Percentiles rank a stretch among this genome's conserved stretches.
phyloP scores from a whole-genome alignment of 2,329 filamentous ascomycete genomes.

The Endocalyx cinctus region DNA sequence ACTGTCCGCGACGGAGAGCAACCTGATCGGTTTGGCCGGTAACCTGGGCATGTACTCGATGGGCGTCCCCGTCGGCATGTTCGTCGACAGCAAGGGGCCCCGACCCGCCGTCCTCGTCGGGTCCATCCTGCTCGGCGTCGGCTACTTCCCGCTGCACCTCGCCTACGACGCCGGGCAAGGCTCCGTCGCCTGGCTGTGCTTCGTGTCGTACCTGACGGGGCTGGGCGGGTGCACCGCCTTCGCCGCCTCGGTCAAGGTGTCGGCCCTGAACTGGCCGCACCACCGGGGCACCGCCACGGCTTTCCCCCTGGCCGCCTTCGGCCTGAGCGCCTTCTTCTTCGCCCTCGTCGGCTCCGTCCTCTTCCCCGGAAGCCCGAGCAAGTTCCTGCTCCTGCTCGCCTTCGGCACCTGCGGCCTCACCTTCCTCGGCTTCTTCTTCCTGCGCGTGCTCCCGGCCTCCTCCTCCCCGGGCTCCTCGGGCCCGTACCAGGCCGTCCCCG shows the following conservation, averaged over 20 bases:
- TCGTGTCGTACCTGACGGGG: slow-evolving; percentile 83
- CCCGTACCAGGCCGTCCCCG: slow-evolving; percentile 54
- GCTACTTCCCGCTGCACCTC: slow-evolving; percentile 80
- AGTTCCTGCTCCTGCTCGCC: slow-evolving; percentile 75
- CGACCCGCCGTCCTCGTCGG: slow-evolving; percentile 74
- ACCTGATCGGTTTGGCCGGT: slow-evolving; percentile 81
- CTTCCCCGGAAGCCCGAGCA: slow-evolving; percentile 78
- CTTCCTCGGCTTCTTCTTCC: slow-evolving; percentile 76
- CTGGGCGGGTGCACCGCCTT: slow-evolving; percentile 91
- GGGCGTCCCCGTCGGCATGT: slow-evolving; percentile 82
- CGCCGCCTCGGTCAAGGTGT: slow-evolving; percentile 77
- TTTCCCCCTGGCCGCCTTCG: slow-evolving; percentile 88
- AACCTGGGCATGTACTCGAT: slow-evolving; percentile 91
- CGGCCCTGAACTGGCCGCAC: slow-evolving; percentile 85
- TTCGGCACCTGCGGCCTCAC: slow-evolving; percentile 74
- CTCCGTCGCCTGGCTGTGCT: slow-evolving; percentile 61
- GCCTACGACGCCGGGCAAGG: slow-evolving; percentile 68
- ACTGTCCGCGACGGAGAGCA: slow-evolving; percentile 87
- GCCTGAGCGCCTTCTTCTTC: slow-evolving; percentile 94
- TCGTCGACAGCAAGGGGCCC: slow-evolving; percentile 79
- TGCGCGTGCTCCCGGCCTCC: slow-evolving; percentile 63
- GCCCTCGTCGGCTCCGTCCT: slow-evolving; percentile 71
- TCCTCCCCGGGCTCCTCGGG: no score
- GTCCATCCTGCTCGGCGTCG: slow-evolving; percentile 64
- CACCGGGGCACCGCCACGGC: slow-evolving; percentile 91